A percentile compares a stretch with the other conserved stretches of the same genome.
Evolutionary conservation across 352 stramenopile genomes (phyloP).

Genomic region (Globisporangium emineosum): DNA sequence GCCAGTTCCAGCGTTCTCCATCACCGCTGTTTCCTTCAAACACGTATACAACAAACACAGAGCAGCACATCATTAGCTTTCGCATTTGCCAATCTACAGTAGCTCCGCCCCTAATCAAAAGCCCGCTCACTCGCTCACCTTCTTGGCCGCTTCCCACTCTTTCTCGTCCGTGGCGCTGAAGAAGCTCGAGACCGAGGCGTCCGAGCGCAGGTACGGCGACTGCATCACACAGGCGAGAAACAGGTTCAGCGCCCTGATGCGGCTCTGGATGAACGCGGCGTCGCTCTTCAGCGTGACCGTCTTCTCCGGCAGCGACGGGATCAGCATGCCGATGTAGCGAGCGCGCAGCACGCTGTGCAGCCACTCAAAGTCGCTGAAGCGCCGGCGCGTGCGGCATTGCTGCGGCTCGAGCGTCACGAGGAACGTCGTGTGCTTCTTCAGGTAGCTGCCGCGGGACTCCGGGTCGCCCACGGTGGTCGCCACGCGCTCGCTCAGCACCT

Average conservation of each 20-base stretch:
- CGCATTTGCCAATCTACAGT: neutral
- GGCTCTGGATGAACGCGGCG: slow-evolving; percentile 50
- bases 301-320: slow-evolving; percentile 71
- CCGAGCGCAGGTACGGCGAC: slow-evolving; percentile 57
- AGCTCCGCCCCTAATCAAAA: neutral
- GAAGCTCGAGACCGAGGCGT: slow-evolving; percentile 51
- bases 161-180: slow-evolving; percentile 39
- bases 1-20: slow-evolving; percentile 57
- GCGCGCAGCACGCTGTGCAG: slow-evolving; percentile 54
- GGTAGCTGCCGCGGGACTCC: slow-evolving; percentile 53
- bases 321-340: slow-evolving; percentile 60
- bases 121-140: slow-evolving; percentile 18
- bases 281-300: slow-evolving; percentile 47
- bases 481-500: slow-evolving; percentile 7
- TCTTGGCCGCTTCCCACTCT: slow-evolving; percentile 61
- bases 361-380: slow-evolving; percentile 78
- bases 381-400: slow-evolving; percentile 41
- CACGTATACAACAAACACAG: neutral
- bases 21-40: slow-evolving; percentile 27
- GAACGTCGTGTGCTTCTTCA: slow-evolving; percentile 77
- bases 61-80: slow-evolving; percentile 9
- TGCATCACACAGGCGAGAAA: slow-evolving; percentile 57
- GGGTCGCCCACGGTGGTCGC: slow-evolving; percentile 38
- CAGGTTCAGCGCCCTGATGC: slow-evolving; percentile 51
- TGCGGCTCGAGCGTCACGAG: slow-evolving; percentile 33